Percentiles rank a stretch among this genome's conserved stretches.
phyloP scores from a whole-genome alignment of 495 filamentous ascomycete genomes.

The Corynascus novoguineensis region DNA sequence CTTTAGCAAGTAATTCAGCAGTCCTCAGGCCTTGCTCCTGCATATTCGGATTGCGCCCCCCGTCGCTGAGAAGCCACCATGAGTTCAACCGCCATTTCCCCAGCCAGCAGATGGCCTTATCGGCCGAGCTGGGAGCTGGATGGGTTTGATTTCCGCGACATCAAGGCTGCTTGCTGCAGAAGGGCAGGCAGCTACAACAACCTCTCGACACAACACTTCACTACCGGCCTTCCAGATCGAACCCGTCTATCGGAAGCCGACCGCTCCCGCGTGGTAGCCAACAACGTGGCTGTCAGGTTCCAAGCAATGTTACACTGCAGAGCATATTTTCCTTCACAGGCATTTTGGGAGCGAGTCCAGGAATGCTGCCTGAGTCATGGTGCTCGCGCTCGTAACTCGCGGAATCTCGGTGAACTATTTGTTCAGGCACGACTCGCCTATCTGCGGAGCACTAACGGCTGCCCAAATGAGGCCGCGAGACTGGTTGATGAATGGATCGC shows the following conservation, averaged over 20 bases:
- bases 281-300: constrained; percentile 11
- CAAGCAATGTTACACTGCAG: constrained; percentile 6
- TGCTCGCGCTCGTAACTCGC: neutral
- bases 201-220: neutral
- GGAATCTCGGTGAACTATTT: neutral
- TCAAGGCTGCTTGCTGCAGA: neutral
- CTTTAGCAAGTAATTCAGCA: no score
- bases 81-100: neutral
- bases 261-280: neutral
- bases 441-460: neutral
- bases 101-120: neutral
- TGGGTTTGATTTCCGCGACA: neutral
- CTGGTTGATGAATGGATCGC: constrained; percentile 10
- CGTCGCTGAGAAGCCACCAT: neutral
- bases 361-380: neutral
- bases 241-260: neutral
- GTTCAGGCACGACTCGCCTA: neutral
- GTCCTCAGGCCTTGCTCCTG: neutral
- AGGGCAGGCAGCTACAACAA: neutral
- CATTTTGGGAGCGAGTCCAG: constrained; percentile 1
- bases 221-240: neutral
- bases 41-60: neutral
- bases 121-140: constrained; percentile 5
- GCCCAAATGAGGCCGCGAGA: neutral
- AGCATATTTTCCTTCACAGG: neutral